Percentiles rank a stretch among this genome's conserved stretches.
Conservation (phyloP, 2,329 filamentous ascomycete genomes). For the Botryotinia calthae region DNA sequence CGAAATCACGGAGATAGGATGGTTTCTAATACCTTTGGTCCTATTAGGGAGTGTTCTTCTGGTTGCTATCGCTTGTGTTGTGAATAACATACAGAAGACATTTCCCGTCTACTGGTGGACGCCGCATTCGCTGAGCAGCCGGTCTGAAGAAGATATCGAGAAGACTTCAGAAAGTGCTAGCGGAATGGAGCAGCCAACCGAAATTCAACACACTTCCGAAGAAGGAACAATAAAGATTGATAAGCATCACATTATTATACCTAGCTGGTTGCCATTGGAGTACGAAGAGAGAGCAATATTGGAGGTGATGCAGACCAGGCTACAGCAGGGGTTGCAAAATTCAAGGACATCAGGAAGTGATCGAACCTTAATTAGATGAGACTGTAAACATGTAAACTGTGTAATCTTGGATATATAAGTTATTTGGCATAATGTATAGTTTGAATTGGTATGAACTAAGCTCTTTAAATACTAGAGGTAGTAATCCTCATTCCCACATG, state of each 20-base stretch:
- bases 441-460: not conserved
- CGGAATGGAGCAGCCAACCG: not conserved
- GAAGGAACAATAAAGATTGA: conserved; percentile 24
- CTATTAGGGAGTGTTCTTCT: conserved; percentile 60
- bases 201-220: not conserved
- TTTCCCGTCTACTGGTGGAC: conserved; percentile 65
- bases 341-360: conserved; percentile 14
- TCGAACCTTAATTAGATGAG: conserved; percentile 15
- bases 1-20: conserved; percentile 57
- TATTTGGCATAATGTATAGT: not conserved
- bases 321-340: conserved; percentile 17
- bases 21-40: conserved; percentile 64
- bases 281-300: conserved; percentile 29
- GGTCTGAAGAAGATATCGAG: conserved; percentile 11
- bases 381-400: not conserved
- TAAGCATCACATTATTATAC: conserved; percentile 24
- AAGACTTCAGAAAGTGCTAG: not conserved
- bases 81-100: conserved; percentile 64
- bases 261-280: conserved; percentile 29
- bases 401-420: not conserved
- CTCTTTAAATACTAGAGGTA: not conserved
- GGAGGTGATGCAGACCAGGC: conserved; percentile 26
- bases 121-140: not conserved
- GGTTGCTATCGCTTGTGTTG: conserved; percentile 57
- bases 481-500: not conserved